Evolutionary conservation across 768 basidiomycete species (phyloP).

Genomic region (Leccinum rimulosum): DNA sequence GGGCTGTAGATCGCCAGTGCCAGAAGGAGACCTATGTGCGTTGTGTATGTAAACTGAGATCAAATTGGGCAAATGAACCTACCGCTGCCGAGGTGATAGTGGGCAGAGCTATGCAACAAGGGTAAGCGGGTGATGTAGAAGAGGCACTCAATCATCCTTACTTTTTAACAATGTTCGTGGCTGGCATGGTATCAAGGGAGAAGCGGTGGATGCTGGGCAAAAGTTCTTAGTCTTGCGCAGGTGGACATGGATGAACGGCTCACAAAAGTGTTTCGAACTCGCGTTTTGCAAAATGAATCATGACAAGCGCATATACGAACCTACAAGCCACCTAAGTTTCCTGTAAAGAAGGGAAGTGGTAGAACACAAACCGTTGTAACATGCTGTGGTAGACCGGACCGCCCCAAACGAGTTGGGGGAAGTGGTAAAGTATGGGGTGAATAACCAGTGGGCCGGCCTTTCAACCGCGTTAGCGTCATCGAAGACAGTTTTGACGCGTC

Average conservation of each 20-base stretch:
- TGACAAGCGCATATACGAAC: conserved; percentile 69
- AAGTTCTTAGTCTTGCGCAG: background rate
- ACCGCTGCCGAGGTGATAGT: conserved; percentile 85
- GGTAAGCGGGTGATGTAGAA: conserved; percentile 1
- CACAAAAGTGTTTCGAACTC: conserved; percentile 91
- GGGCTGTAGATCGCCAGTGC: conserved; percentile 83
- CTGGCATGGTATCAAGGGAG: conserved; percentile 93
- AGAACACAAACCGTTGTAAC: conserved; percentile 62
- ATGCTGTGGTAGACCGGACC: conserved; percentile 66
- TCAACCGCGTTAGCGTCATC: conserved; percentile 1
- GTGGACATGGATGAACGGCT: conserved; percentile 24
- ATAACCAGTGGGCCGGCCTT: conserved; percentile 87
- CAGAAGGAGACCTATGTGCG: conserved; percentile 58
- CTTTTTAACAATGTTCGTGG: conserved; percentile 87
- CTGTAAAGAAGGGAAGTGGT: background rate
- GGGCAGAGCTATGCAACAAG: conserved; percentile 59
- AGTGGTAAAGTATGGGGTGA: conserved; percentile 81
- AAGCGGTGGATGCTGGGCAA: conserved; percentile 83
- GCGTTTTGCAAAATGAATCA: conserved; percentile 89
- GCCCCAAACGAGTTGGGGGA: conserved; percentile 70
- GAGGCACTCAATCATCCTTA: conserved; percentile 33
- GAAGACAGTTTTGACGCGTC: background rate
- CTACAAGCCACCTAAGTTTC: conserved; percentile 33
- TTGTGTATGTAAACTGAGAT: conserved; percentile 3
- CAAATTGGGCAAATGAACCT: conserved; percentile 1